Evolutionary conservation across 225 moss, liverwort and hornwort species (phyloP).

Genomic region (Polytrichum commune): DNA sequence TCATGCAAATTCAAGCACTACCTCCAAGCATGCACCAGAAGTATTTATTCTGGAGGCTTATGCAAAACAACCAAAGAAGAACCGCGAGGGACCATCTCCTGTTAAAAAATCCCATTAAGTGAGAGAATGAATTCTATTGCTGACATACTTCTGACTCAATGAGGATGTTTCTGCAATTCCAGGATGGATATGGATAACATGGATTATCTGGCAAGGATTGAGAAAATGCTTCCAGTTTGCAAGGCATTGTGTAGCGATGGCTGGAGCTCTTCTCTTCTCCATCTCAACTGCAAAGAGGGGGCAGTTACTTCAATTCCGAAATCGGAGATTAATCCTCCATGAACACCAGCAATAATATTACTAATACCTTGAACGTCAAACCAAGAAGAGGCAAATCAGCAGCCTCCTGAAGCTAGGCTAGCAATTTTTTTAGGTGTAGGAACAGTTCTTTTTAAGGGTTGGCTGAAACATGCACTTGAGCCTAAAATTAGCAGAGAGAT

Average conservation of each 20-base stretch:
- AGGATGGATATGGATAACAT: constrained; percentile 67
- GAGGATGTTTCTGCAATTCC: constrained; percentile 8
- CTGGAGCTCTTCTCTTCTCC: constrained; percentile 28
- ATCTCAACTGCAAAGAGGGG: constrained; percentile 12
- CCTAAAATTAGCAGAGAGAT: too few relatives aligned
- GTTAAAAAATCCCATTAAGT: too few relatives aligned
- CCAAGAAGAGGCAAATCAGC: too few relatives aligned
- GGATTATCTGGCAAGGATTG: constrained; percentile 57
- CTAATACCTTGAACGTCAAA: too few relatives aligned
- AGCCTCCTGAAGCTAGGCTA: too few relatives aligned
- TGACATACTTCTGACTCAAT: not conserved
- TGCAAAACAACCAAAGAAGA: not conserved
- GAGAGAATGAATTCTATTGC: not conserved
- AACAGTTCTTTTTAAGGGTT: too few relatives aligned
- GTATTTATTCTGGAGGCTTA: not conserved
- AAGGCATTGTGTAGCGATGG: constrained; percentile 21
- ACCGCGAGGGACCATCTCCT: not conserved
- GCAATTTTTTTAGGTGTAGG: too few relatives aligned
- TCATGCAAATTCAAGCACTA: too few relatives aligned
- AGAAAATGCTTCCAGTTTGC: constrained; percentile 36
- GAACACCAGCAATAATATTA: too few relatives aligned
- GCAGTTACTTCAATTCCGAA: not conserved
- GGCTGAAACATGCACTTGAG: too few relatives aligned
- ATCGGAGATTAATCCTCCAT: not conserved
- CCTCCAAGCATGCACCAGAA: too few relatives aligned